Evolutionary conservation across 2,329 filamentous ascomycete species (phyloP).

Genomic region (Aureobasidium musti): DNA sequence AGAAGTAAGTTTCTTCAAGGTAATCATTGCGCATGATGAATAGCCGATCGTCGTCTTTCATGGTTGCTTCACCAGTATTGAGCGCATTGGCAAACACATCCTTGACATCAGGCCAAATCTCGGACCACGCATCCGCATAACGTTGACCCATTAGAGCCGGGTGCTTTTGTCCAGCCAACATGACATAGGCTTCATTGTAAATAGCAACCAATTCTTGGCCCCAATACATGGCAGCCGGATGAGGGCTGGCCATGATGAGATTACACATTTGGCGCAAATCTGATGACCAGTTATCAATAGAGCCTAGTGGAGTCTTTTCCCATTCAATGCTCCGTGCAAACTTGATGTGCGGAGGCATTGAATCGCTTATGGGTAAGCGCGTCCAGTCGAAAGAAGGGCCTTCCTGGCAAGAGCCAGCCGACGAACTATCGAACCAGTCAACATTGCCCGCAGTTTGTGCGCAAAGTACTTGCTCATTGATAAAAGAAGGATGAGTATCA

Average conservation of each 20-base stretch:
- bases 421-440: constrained; percentile 39
- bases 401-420: constrained; percentile 34
- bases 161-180: constrained; percentile 75
- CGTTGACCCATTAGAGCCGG: constrained; percentile 71
- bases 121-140: constrained; percentile 68
- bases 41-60: constrained; percentile 80
- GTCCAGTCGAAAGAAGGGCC: constrained; percentile 78
- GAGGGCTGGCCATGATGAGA: constrained; percentile 75
- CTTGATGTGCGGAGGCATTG: constrained; percentile 68
- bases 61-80: constrained; percentile 72
- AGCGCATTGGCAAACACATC: constrained; percentile 68
- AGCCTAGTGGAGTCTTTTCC: constrained; percentile 70
- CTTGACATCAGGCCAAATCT: constrained; percentile 72
- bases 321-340: constrained; percentile 74
- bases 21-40: constrained; percentile 70
- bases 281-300: constrained; percentile 70
- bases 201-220: constrained; percentile 67
- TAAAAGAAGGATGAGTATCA: constrained; percentile 31
- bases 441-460: constrained; percentile 43
- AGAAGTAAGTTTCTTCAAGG: constrained; percentile 79
- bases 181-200: constrained; percentile 71
- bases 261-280: constrained; percentile 79
- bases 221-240: constrained; percentile 73
- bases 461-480: constrained; percentile 47
- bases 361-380: constrained; percentile 62